Conservation (phyloP, 805 yeast genomes). For the Candida maris region DNA sequence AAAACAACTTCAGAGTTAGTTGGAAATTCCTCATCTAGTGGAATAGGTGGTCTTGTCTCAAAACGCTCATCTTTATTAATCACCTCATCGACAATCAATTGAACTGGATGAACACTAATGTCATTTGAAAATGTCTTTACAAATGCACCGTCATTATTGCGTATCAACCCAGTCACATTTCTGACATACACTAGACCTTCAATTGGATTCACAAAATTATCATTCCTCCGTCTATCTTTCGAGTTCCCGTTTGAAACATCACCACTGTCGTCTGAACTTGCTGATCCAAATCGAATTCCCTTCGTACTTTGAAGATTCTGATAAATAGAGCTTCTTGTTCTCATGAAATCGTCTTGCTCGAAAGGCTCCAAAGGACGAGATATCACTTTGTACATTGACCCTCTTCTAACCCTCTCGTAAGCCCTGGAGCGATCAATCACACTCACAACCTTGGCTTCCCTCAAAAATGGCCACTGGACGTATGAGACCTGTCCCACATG, state of each 20-base stretch:
- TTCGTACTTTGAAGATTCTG: slow-evolving; percentile 45
- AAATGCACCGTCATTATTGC: slow-evolving; percentile 69
- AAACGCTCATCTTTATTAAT: slow-evolving; percentile 71
- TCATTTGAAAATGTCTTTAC: slow-evolving; percentile 62
- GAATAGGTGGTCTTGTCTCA: slow-evolving; percentile 65
- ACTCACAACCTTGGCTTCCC: slow-evolving; percentile 69
- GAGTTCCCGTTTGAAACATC: slow-evolving; percentile 8
- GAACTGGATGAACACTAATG: slow-evolving; percentile 66
- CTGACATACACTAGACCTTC: slow-evolving; percentile 65
- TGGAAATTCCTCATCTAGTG: slow-evolving; percentile 83
- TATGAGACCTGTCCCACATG: slow-evolving; percentile 62
- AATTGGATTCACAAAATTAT: slow-evolving; percentile 28
- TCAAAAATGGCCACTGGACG: slow-evolving; percentile 86
- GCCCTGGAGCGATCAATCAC: slow-evolving; percentile 53
- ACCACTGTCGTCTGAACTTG: slow-evolving; percentile 7
- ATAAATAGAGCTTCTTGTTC: slow-evolving; percentile 37
- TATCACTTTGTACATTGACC: slow-evolving; percentile 25
- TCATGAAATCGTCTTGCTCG: slow-evolving; percentile 45
- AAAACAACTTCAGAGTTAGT: slow-evolving; percentile 65
- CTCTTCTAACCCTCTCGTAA: slow-evolving; percentile 40
- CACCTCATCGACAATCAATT: slow-evolving; percentile 73
- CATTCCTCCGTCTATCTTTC: slow-evolving; percentile 1
- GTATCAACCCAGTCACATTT: slow-evolving; percentile 71
- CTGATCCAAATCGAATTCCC: slow-evolving; percentile 40
- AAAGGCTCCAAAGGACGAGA: slow-evolving; percentile 42